Evolutionary conservation across 108 stramenopile genomes (phyloP), one percentile per base, ranked within the genome.

Genomic region (Stephanodiscus minutulus): DNA sequence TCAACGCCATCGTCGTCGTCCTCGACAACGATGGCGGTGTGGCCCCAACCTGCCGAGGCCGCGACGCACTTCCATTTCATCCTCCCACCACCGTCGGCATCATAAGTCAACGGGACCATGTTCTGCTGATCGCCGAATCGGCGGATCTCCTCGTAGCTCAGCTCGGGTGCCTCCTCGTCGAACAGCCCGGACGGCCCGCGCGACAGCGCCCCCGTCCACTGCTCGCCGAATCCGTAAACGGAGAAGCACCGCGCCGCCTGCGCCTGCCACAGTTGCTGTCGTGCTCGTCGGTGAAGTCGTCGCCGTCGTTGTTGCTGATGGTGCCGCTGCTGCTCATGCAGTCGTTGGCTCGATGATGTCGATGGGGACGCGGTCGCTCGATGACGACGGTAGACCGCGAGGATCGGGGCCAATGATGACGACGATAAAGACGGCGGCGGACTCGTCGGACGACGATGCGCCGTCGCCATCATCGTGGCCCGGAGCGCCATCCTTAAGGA

Each of bases 121-220:
- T 22, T 60, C 71, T 66, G 68, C 3, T 8, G 46, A 13, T 60
- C 67, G 27, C 68, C 64, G 48, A 55, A 70, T 66, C 61, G 72
- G 8, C 43, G 58, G 33, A 64, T 55, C 79, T 89, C 87, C 46
- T 86, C 84, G 46, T 87, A 77, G 29, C 70, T 68, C 50, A 87
- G 80, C 47, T 88, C 91, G 17, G 70, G 57, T 15, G 69, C 70
- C 52, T 70, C 67, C 22, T 77, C 76, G 11, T 63, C 57, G 18
- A 35, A 56, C 20, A 71, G 49, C 18, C 68, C 41, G 17, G 53
- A 46, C 0, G 53, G 20, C 11, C 82, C 73, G 17, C 76, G 82
- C 4, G 84, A 86, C 66, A 92, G 62, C 5, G 91, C 88, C 27
- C 91, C 91, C 22, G 91, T 92, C 91, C 91, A 92, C 52, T 84